These are phyloP conservation scores for Metschnikowia kunwiensis DNA, from an alignment of 805 yeast genomes.

Conservation along the genomic window DNA sequence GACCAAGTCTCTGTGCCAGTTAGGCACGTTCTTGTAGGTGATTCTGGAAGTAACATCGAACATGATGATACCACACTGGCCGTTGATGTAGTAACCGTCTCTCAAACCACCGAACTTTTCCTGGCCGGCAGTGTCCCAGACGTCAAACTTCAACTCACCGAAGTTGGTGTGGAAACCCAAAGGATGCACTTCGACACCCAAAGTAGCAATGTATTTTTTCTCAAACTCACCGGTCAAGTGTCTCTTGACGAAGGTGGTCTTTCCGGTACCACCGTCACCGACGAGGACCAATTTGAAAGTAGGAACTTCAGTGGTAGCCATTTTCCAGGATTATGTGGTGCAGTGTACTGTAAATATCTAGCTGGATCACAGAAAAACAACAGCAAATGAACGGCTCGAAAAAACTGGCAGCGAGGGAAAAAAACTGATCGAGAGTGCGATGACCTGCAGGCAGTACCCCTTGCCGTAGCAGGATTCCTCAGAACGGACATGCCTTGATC, in stretches of 20 bases:
- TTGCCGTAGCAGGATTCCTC: too few relatives aligned
- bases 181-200: slow-evolving; percentile 99
- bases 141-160: slow-evolving; percentile 98
- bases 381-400: not conserved
- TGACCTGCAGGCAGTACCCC: slow-evolving; percentile 14
- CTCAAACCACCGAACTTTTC: slow-evolving; percentile 99
- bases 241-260: slow-evolving; percentile 99
- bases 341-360: slow-evolving; percentile 1
- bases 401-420: slow-evolving; percentile 2
- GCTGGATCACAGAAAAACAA: slow-evolving; percentile 12
- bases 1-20: slow-evolving; percentile 99
- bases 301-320: slow-evolving; percentile 86
- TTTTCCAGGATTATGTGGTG: slow-evolving; percentile 18
- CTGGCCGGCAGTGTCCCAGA: slow-evolving; percentile 99
- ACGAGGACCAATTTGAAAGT: slow-evolving; percentile 97
- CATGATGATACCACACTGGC: slow-evolving; percentile 99
- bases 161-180: slow-evolving; percentile 96
- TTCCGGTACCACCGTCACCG: slow-evolving; percentile 99
- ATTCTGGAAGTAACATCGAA: slow-evolving; percentile 99
- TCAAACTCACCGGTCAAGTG: slow-evolving; percentile 99
- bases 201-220: slow-evolving; percentile 97
- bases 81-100: slow-evolving; percentile 99
- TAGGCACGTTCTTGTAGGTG: slow-evolving; percentile 99
- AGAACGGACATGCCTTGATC: too few relatives aligned
- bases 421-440: slow-evolving; percentile 12